Evolutionary conservation across 2,329 filamentous ascomycete species (phyloP).

Genomic region (Pseudogymnoascus destructans): DNA sequence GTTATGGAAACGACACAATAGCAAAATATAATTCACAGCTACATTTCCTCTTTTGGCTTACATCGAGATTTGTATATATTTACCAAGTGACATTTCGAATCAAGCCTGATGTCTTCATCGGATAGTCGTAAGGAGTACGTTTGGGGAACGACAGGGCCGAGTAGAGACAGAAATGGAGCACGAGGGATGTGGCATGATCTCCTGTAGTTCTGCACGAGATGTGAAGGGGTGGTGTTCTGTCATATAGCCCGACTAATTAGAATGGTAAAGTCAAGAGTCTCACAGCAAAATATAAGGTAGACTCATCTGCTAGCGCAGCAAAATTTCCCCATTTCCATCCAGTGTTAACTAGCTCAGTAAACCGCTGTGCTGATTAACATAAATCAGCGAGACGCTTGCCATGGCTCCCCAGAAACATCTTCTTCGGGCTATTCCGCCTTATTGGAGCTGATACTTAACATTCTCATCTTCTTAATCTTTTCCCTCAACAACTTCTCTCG

Average conservation of each 20-base stretch:
- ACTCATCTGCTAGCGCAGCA: background rate
- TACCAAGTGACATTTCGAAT: background rate
- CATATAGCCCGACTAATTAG: background rate
- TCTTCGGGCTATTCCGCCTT: background rate
- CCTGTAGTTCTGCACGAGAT: background rate
- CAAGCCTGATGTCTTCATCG: background rate
- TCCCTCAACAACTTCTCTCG: conserved; percentile 40
- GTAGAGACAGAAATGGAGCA: background rate
- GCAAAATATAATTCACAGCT: no score
- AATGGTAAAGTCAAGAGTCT: background rate
- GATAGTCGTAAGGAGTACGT: background rate
- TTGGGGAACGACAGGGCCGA: background rate
- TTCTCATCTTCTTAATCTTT: conserved; percentile 43
- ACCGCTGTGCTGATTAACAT: background rate
- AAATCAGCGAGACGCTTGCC: background rate
- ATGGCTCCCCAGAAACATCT: background rate
- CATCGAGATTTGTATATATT: background rate
- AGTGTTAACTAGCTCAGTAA: background rate
- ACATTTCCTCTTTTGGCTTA: no score
- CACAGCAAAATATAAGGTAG: background rate
- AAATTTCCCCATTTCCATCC: background rate
- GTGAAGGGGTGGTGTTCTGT: background rate
- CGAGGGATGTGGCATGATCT: background rate
- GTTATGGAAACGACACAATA: background rate
- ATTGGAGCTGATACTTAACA: conserved; percentile 30